Evolutionary conservation across 2,329 filamentous ascomycete species (phyloP), one percentile per base, ranked within the genome.

Genomic region (Monosporascus sp.): DNA sequence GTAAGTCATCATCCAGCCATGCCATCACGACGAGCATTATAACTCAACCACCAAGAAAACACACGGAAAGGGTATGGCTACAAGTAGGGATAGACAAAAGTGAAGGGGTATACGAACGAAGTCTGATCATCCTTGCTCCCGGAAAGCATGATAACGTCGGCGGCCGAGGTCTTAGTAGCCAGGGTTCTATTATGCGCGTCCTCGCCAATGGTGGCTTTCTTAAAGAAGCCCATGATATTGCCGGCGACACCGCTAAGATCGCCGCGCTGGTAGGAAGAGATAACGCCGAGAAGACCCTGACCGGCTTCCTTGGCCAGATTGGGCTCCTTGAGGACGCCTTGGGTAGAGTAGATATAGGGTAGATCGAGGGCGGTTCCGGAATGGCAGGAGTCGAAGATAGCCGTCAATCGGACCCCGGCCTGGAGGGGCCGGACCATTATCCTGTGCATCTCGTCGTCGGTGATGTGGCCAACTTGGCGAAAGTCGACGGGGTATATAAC

Each of bases 71-170:
- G 51, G 45, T 55, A 55, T 55, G 53, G 52, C 52, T 55, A 54
- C n/a, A n/a, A 28, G 11, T 41, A 50, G 20, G 20, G 28, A 40
- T 50, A 53, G 22, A 49, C 51, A 45, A 60, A 50, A 24, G 52
- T 49, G 62, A 68, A 67, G 64, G 66, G 62, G 58, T 66, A 63
- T 66, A 82, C 82, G 71, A 74, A 87, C 86, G 88, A 92, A 61
- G 94, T 99, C 74, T 97, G 94, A 57, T 87, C 84, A 68, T 99
- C 94, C 73, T 96, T 97, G 75, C 90, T 95, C 53, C 94, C 94
- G 56, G 90, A 96, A 88, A 92, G 96, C 89, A 97, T 96, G 68
- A 99, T 84, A 35, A 99, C 94, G 72, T 99, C 94, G 41, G 94
- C 94, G 1, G 92, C 87, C 51, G 88, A 94, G 17, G 94, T 97